Conservation (phyloP, 2,329 filamentous ascomycete genomes). For the Clarireedia monteithiana region DNA sequence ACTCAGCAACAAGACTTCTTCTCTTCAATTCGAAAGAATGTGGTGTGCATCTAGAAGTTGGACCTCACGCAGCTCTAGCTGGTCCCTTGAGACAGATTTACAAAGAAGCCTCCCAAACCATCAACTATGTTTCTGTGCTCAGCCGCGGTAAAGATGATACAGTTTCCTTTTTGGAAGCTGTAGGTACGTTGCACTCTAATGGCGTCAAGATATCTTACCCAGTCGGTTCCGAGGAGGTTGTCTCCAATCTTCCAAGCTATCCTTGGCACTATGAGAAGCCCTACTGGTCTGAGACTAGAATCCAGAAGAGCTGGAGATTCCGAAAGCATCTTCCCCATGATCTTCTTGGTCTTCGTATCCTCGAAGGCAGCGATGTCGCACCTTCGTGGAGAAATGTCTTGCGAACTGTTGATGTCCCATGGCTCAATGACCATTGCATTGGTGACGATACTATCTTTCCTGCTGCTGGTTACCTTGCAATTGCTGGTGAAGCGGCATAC, state of each 20-base stretch:
- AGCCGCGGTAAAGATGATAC: background rate
- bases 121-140: background rate
- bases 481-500: background rate
- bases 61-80: background rate
- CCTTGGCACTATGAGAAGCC: constrained; percentile 43
- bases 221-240: background rate
- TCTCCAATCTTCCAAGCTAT: constrained; percentile 41
- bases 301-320: constrained; percentile 32
- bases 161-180: background rate
- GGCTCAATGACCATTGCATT: background rate
- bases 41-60: background rate
- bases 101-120: too few relatives aligned
- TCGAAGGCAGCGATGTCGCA: constrained; percentile 19
- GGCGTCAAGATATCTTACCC: background rate
- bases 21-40: background rate
- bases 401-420: background rate
- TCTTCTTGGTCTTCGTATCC: background rate
- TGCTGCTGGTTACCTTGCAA: too few relatives aligned
- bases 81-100: background rate
- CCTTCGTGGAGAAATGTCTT: background rate
- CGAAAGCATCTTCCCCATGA: background rate
- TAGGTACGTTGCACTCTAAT: background rate
- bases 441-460: background rate
- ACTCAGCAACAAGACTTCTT: background rate
- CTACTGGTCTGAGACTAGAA: constrained; percentile 45